A percentile compares a stretch with the other conserved stretches of the same genome.
Evolutionary conservation across 23 red algal genomes (phyloP).

Genomic region (Gracilaria caudata): DNA sequence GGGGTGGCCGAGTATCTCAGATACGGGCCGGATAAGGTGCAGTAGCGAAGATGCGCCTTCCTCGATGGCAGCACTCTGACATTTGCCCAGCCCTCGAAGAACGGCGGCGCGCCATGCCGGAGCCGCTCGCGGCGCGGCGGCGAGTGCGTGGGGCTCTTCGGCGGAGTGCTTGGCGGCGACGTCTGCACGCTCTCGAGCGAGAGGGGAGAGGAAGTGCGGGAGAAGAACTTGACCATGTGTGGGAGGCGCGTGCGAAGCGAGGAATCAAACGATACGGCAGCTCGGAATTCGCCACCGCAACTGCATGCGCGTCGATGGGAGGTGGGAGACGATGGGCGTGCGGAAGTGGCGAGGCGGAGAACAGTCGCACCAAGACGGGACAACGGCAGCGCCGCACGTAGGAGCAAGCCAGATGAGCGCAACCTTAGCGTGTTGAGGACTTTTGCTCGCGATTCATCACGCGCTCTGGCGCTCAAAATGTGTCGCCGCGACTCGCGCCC

Average conservation of each 20-base stretch:
- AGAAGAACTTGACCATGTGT: slow-evolving; percentile 53
- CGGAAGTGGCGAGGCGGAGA: too few relatives aligned
- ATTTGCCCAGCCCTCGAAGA: slow-evolving; percentile 60
- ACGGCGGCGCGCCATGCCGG: slow-evolving; percentile 44
- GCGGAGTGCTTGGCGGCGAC: not conserved
- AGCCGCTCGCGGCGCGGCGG: slow-evolving; percentile 46
- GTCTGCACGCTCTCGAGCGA: slow-evolving; percentile 5
- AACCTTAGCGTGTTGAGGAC: too few relatives aligned
- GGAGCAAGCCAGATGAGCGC: too few relatives aligned
- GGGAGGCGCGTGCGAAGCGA: not conserved
- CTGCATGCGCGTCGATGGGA: too few relatives aligned
- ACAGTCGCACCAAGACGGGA: too few relatives aligned
- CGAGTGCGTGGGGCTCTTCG: not conserved
- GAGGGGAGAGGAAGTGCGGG: slow-evolving; percentile 42
- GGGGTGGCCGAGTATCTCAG: slow-evolving; percentile 41
- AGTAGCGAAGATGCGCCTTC: slow-evolving; percentile 37
- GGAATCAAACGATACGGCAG: too few relatives aligned
- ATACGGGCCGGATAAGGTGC: slow-evolving; percentile 42
- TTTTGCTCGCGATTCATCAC: not conserved
- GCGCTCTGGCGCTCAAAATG: not conserved
- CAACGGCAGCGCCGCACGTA: too few relatives aligned
- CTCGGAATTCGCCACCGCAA: too few relatives aligned
- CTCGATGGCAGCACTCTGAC: slow-evolving; percentile 21
- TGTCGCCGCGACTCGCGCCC: not conserved
- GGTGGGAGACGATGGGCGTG: too few relatives aligned